phyloP scores from a whole-genome alignment of 495 filamentous ascomycete species.

The Hypoxylon fuscum region DNA sequence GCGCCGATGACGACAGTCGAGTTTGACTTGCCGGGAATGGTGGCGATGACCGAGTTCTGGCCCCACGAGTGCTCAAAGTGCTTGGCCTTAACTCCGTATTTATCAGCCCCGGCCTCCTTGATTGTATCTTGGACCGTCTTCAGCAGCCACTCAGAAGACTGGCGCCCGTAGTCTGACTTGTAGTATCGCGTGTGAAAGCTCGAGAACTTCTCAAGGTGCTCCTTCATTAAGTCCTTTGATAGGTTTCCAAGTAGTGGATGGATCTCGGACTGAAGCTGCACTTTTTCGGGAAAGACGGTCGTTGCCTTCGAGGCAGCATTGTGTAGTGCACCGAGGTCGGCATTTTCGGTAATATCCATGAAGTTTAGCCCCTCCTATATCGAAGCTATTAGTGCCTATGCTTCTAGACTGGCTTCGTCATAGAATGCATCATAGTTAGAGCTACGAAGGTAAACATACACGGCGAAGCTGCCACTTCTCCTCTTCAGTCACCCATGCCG shows the following conservation, averaged over 20 bases:
- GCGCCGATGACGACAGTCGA: slow-evolving; percentile 78
- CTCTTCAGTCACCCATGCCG: slow-evolving; percentile 87
- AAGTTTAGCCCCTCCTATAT: slow-evolving; percentile 82
- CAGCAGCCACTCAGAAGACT: slow-evolving; percentile 91
- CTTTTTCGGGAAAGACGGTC: slow-evolving; percentile 72
- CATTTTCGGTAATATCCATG: slow-evolving; percentile 89
- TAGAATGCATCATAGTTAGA: neutral
- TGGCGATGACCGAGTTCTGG: slow-evolving; percentile 91
- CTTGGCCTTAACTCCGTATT: slow-evolving; percentile 72
- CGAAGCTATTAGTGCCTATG: slow-evolving; percentile 21
- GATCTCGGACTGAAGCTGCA: slow-evolving; percentile 71
- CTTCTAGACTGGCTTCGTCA: neutral
- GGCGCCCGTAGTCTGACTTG: slow-evolving; percentile 81
- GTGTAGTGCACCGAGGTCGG: slow-evolving; percentile 63
- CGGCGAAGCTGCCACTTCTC: slow-evolving; percentile 92
- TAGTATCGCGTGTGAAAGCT: slow-evolving; percentile 90
- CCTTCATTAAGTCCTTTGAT: slow-evolving; percentile 78
- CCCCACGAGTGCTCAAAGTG: slow-evolving; percentile 87
- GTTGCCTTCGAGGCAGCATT: slow-evolving; percentile 52
- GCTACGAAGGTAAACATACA: slow-evolving; percentile 59
- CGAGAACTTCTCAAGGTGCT: slow-evolving; percentile 80
- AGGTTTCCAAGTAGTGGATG: slow-evolving; percentile 71
- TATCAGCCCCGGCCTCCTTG: slow-evolving; percentile 70
- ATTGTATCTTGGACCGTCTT: slow-evolving; percentile 77
- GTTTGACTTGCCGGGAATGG: slow-evolving; percentile 85